phyloP scores from a whole-genome alignment of 768 basidiomycete species.

The Tulasnella sp. region DNA sequence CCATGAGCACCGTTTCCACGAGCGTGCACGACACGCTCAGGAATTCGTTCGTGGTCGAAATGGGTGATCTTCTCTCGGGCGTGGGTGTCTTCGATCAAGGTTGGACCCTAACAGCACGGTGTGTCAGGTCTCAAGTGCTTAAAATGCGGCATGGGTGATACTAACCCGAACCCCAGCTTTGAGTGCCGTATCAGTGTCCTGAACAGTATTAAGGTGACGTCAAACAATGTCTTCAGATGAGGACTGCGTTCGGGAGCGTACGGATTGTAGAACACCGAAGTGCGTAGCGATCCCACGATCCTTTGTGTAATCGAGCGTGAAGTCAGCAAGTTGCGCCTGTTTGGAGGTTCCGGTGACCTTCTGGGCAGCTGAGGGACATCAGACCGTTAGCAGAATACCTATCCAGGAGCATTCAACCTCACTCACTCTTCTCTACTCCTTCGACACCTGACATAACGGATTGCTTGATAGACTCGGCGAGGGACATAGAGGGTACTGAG shows the following conservation, averaged over 20 bases:
- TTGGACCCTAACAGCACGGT: slow-evolving; percentile 38
- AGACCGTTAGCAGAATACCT: too few relatives aligned
- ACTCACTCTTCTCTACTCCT: not conserved
- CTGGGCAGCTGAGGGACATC: not conserved
- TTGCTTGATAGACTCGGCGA: slow-evolving; percentile 3
- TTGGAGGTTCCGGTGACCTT: not conserved
- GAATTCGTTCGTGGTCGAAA: slow-evolving; percentile 84
- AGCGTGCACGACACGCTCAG: slow-evolving; percentile 66
- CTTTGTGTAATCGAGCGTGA: not conserved
- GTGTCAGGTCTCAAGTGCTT: not conserved
- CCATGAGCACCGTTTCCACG: slow-evolving; percentile 75
- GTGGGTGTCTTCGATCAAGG: slow-evolving; percentile 47
- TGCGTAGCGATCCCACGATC: slow-evolving; percentile 6
- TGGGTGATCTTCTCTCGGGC: slow-evolving; percentile 40
- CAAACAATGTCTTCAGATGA: not conserved
- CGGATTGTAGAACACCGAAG: slow-evolving; percentile 13
- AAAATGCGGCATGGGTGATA: not conserved
- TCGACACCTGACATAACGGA: not conserved
- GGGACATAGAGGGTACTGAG: not conserved
- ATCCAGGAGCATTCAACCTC: not conserved
- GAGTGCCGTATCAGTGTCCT: slow-evolving; percentile 11
- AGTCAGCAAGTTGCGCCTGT: slow-evolving; percentile 8
- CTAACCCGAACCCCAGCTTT: slow-evolving; percentile 7
- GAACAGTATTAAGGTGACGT: not conserved
- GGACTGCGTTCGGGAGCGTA: not conserved